Base-by-base conservation (phyloP, 148 eudicot genomes). In the Diospyros kaki region DNA sequence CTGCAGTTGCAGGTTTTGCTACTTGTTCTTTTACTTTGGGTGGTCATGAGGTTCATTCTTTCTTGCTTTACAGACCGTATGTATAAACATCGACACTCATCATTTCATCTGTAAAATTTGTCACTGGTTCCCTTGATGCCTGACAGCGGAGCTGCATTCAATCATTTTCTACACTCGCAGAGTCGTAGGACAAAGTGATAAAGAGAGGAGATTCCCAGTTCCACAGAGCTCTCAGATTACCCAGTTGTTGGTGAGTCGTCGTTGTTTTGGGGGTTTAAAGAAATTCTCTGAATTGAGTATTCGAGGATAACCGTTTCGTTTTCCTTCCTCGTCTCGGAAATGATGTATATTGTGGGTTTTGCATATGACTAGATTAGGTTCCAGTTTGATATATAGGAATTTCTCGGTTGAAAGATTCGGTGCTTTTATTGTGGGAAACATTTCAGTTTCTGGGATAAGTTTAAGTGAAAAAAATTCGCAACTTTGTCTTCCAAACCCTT, bases 61-160 rank as follows among this genome's bases (percentile, higher is more conserved):
- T 43, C 58, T 58, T 54, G 28, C 28, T 28, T 28, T 60, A 15
- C 64, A 58, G 58, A 71, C 59, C 8, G 1, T 17, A 15, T 4
- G 18, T 1, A 42, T 51, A 28, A 28, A 28, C 28, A 28, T 28
- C n/a, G 48, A 44, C 45, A 66, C 68, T 58, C 75, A 74, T 79
- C 53, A 56, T 72, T 76, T 72, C 79, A 68, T 71, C 59, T 77
- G 84, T 78, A 61, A 55, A 66, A 61, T 73, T 73, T 48, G 55
- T 76, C 74, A 39, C 4, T 73, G 68, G 80, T 81, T 80, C 87
- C 85, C 80, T 80, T 82, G 78, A 76, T 82, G 76, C 81, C 80
- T 75, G 75, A 79, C 80, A 74, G 59, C 75, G 28, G 74, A 68
- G 79, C 48, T 39, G 63, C 55, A 45, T 42, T 55, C 76, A 55